Conservation (phyloP, 805 yeast species). For the Saccharomycopsis malanga region DNA sequence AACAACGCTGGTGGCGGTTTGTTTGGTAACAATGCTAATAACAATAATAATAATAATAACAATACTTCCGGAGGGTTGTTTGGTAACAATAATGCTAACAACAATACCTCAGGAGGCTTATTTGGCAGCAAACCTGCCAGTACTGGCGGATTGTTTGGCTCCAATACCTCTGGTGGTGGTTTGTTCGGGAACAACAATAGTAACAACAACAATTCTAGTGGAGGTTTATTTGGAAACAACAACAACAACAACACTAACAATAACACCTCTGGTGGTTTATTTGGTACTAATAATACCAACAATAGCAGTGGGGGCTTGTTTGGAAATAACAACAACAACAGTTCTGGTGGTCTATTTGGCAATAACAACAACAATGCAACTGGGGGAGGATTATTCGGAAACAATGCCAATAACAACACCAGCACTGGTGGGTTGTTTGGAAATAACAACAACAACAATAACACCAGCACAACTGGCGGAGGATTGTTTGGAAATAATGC, state of each 20-base stretch:
- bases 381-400: conserved; percentile 41
- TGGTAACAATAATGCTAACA: conserved; percentile 26
- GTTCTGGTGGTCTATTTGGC: conserved; percentile 39
- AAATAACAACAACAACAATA: conserved; percentile 24
- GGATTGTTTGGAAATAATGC: conserved; percentile 28
- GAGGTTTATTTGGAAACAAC: conserved; percentile 25
- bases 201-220: conserved; percentile 23
- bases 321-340: conserved; percentile 26
- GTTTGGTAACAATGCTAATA: conserved; percentile 26
- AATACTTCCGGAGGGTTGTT: conserved; percentile 28
- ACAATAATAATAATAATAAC: conserved; percentile 23
- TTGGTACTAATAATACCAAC: conserved; percentile 35
- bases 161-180: conserved; percentile 24
- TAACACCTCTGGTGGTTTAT: conserved; percentile 31
- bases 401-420: conserved; percentile 6
- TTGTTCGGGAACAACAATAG: conserved; percentile 27
- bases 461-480: conserved; percentile 23
- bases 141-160: conserved; percentile 34
- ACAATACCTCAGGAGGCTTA: conserved; percentile 30
- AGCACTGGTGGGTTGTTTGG: conserved; percentile 26
- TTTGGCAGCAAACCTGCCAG: conserved; percentile 34
- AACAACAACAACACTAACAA: conserved; percentile 23
- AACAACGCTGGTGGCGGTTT: conserved; percentile 24
- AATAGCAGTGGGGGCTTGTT: conserved; percentile 26
- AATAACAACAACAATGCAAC: conserved; percentile 25